Base-by-base conservation (phyloP, 1,284 basidiomycete species). In the Trametes hirsuta region DNA sequence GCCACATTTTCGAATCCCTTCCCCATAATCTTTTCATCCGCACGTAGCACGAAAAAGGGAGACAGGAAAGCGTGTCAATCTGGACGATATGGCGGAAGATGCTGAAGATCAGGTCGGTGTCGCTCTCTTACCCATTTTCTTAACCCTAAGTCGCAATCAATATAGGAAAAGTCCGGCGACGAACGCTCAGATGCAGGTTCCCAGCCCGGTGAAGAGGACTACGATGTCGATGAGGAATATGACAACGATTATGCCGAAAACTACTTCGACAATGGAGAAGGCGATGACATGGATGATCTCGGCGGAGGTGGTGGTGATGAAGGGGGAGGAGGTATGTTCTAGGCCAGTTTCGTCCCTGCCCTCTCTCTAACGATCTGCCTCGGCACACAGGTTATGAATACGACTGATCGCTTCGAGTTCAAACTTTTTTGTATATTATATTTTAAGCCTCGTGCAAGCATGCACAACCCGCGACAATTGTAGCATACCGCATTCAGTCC, bases 181-280 rank as follows among this genome's bases (percentile, higher is more conserved):
- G 87, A 87, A 60, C 77, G 77, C 8, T 90, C 88, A 46, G 85
- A 89, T 11, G 79, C 71, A 24, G 87, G 82, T 21, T 89, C 87
- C 4, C 83, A 87, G 67, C 81, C 71, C 44, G 82, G 72, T 12
- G 84, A 84, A 39, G 84, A 84, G 42, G 91, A 92, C 71, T 93
- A 93, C 69, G 91, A 93, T 63, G 89, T 90, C 37, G 90, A 93
- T 41, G 90, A 92, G 69, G 90, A 92, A 71, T 91, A 90, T 66
- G 90, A 93, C 73, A 92, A 93, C 63, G 90, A 93, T 65, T 93
- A 93, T 63, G 91, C 87, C 1, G 88, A 89, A 62, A 90, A 93
- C 70, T 93, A 93, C 79, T 93, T 93, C 71, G 91, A 93, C 71
- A 92, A 91, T 60, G 90, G 90, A 24, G 91, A 93, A 73, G 86